Conservation (phyloP, 257 asterid genomes). For the Penstemon newberryi region DNA sequence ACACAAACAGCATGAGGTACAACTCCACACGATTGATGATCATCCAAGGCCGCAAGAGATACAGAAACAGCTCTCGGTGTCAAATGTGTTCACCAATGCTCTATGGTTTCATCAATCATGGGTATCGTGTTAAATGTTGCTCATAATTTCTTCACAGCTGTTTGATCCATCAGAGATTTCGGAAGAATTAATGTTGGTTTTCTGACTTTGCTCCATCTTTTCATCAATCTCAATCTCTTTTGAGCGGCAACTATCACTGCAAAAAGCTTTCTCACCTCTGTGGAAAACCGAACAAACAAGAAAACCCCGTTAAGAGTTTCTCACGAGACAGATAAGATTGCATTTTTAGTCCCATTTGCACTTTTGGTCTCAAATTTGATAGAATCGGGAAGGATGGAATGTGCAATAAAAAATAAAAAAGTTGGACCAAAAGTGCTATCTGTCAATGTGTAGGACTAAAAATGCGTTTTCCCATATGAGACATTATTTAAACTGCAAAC, state of each 20-base stretch:
- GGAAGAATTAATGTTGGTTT: constrained; percentile 28
- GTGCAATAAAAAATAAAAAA: too few relatives aligned
- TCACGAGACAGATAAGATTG: too few relatives aligned
- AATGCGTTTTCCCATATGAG: too few relatives aligned
- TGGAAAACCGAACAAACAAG: constrained; percentile 18
- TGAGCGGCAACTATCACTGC: constrained; percentile 73
- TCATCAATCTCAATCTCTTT: constrained; percentile 67
- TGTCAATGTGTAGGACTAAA: too few relatives aligned
- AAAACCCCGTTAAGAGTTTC: too few relatives aligned
- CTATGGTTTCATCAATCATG: constrained; percentile 46
- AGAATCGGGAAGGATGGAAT: too few relatives aligned
- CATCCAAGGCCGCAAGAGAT: constrained; percentile 46
- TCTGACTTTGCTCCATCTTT: constrained; percentile 39
- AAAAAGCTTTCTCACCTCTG: constrained; percentile 88
- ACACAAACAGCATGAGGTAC: constrained; percentile 28
- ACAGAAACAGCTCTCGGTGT: constrained; percentile 46
- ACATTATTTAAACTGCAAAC: neutral
- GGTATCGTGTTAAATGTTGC: constrained; percentile 33
- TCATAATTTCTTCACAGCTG: constrained; percentile 34
- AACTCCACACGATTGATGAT: constrained; percentile 2
- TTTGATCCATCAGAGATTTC: constrained; percentile 31
- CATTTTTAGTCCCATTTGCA: too few relatives aligned
- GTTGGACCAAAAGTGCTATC: too few relatives aligned
- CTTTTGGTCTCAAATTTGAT: too few relatives aligned
- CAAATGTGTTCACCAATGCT: constrained; percentile 32